Conservation (phyloP, 768 basidiomycete genomes). For the Tephrocybe sp. region DNA sequence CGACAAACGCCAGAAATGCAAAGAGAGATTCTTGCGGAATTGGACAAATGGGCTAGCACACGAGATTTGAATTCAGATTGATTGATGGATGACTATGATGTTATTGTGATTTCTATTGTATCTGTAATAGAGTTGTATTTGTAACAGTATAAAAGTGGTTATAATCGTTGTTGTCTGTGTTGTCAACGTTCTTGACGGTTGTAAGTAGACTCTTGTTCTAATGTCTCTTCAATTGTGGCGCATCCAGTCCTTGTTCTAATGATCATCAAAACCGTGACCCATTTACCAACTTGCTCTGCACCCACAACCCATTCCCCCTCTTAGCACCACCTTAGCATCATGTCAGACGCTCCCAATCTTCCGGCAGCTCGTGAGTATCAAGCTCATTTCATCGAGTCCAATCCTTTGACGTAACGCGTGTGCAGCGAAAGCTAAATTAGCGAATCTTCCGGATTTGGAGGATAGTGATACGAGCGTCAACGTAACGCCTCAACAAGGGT, state of each 20-base stretch:
- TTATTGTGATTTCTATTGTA: neutral
- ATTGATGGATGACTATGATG: neutral
- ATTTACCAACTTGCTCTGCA: neutral
- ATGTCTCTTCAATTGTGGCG: slow-evolving; percentile 7
- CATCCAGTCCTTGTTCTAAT: neutral
- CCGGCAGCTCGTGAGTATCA: slow-evolving; percentile 16
- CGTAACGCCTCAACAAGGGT: neutral
- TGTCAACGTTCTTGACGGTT: neutral
- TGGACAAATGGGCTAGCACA: slow-evolving; percentile 33
- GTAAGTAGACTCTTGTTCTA: neutral
- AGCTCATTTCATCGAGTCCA: neutral
- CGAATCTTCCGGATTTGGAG: slow-evolving; percentile 18
- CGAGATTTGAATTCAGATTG: slow-evolving; percentile 15
- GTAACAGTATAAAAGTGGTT: too few relatives aligned
- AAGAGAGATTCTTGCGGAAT: slow-evolving; percentile 34
- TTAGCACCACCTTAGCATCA: neutral
- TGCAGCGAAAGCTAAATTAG: slow-evolving; percentile 13
- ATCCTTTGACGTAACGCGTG: neutral
- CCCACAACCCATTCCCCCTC: neutral
- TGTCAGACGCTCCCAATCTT: slow-evolving; percentile 3
- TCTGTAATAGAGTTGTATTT: too few relatives aligned
- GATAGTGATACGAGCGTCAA: neutral
- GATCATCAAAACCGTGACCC: slow-evolving; percentile 6
- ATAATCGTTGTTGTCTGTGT: neutral
- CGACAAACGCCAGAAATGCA: slow-evolving; percentile 40